phyloP scores from a whole-genome alignment of 345 rosid genomes.

The Arabis hirsuta region DNA sequence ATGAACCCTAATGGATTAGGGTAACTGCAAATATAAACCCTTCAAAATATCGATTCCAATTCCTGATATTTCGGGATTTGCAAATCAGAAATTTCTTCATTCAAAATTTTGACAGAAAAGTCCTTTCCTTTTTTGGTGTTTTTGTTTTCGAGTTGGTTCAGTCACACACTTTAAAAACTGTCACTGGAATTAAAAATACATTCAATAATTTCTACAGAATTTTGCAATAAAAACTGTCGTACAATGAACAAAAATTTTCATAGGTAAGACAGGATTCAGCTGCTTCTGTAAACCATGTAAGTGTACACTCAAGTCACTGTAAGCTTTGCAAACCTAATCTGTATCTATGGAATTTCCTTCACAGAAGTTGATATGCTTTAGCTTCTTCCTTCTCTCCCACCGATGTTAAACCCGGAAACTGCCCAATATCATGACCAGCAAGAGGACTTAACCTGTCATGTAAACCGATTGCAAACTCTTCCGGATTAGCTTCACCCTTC shows the following conservation, averaged over 20 bases:
- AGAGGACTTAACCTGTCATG: slow-evolving; percentile 58
- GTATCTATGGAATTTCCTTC: slow-evolving; percentile 28
- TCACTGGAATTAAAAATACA: no score
- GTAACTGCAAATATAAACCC: no score
- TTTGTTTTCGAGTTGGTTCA: no score
- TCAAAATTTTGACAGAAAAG: no score
- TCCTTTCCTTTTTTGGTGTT: no score
- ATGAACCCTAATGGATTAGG: no score
- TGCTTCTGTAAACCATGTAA: neutral
- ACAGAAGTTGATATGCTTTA: slow-evolving; percentile 48
- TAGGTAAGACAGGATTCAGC: neutral
- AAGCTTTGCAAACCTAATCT: slow-evolving; percentile 14
- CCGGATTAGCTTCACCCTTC: slow-evolving; percentile 53
- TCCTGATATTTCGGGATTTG: no score
- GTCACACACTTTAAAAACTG: no score
- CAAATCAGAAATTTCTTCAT: no score
- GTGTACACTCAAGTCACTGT: neutral
- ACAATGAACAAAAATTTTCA: slow-evolving; percentile 30
- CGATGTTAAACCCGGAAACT: slow-evolving; percentile 59
- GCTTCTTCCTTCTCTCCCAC: slow-evolving; percentile 35
- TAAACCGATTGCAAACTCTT: slow-evolving; percentile 74
- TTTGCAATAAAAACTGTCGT: neutral
- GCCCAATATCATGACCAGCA: slow-evolving; percentile 79
- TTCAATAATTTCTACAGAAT: neutral
- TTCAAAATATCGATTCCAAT: no score